These are phyloP conservation scores for Tuctoria greenei DNA, from an alignment of 176 grass and related monocot genomes.

Conservation along the genomic window DNA sequence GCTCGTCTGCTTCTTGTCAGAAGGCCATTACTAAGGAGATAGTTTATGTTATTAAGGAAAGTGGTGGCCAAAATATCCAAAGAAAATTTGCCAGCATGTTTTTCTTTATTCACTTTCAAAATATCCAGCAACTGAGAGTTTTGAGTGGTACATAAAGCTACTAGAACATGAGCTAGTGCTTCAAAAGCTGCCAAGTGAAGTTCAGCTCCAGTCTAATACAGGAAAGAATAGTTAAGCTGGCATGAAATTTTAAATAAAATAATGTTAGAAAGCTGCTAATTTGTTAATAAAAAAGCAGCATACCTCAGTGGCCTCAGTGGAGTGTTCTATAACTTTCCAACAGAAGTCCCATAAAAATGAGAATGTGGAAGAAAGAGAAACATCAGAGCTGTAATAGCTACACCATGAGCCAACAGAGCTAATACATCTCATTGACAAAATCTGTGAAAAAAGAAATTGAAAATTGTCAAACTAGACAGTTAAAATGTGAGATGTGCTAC, in stretches of 20 bases:
- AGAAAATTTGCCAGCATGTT: slow-evolving; percentile 35
- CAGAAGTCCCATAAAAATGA: slow-evolving; percentile 73
- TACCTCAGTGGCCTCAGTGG: slow-evolving; percentile 62
- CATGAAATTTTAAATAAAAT: slow-evolving; percentile 27
- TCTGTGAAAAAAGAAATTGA: slow-evolving; percentile 54
- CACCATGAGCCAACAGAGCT: slow-evolving; percentile 72
- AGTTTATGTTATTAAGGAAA: slow-evolving; percentile 72
- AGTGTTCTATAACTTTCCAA: slow-evolving; percentile 76
- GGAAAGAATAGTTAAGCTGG: slow-evolving; percentile 14
- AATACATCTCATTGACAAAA: slow-evolving; percentile 72
- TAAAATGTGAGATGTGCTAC: slow-evolving; percentile 7
- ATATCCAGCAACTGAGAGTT: slow-evolving; percentile 44
- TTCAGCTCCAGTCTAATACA: slow-evolving; percentile 70
- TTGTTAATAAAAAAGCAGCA: slow-evolving; percentile 29
- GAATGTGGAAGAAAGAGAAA: slow-evolving; percentile 58
- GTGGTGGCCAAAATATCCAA: slow-evolving; percentile 57
- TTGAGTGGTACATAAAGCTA: slow-evolving; percentile 45
- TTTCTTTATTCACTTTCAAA: slow-evolving; percentile 30
- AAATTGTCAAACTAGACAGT: slow-evolving; percentile 22
- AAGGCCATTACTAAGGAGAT: slow-evolving; percentile 69
- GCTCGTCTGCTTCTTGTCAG: slow-evolving; percentile 82
- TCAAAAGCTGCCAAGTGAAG: slow-evolving; percentile 86
- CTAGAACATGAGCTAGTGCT: slow-evolving; percentile 67
- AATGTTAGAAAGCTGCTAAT: slow-evolving; percentile 2
- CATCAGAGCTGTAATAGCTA: slow-evolving; percentile 38